phyloP scores from a whole-genome alignment of 1,284 basidiomycete genomes.

The Ceratobasidium papillatum region DNA sequence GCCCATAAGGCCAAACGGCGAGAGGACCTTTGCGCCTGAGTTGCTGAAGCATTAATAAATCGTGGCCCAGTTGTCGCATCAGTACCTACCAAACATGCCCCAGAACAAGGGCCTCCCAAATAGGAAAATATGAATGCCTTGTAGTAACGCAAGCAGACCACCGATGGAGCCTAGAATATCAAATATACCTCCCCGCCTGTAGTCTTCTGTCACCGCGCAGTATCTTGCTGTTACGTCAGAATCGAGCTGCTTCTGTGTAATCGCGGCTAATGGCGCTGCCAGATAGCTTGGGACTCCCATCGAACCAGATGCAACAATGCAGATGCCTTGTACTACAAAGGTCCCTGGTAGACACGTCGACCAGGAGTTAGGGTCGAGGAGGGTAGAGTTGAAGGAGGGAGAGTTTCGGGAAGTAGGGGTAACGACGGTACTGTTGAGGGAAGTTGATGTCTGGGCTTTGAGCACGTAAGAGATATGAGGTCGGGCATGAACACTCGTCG shows the following conservation, averaged over 20 bases:
- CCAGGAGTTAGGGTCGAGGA: background rate
- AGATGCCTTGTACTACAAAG: background rate
- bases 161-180: conserved; percentile 15
- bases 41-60: too few species aligned
- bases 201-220: conserved; percentile 5
- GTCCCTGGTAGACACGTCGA: background rate
- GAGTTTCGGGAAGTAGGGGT: too few species aligned
- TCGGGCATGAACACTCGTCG: too few species aligned
- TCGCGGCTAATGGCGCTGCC: background rate
- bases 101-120: conserved; percentile 14
- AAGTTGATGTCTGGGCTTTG: too few species aligned
- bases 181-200: background rate
- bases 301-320: background rate
- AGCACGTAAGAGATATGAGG: too few species aligned
- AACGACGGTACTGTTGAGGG: too few species aligned
- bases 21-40: conserved; percentile 15
- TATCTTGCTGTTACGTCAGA: background rate
- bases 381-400: background rate
- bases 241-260: background rate
- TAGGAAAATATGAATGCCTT: conserved; percentile 4
- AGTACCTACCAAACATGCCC: conserved; percentile 8
- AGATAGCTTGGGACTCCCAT: background rate
- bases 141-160: conserved; percentile 1
- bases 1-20: conserved; percentile 9
- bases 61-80: too few species aligned